phyloP scores from a whole-genome alignment of 345 rosid genomes.

The Populus euphratica region DNA sequence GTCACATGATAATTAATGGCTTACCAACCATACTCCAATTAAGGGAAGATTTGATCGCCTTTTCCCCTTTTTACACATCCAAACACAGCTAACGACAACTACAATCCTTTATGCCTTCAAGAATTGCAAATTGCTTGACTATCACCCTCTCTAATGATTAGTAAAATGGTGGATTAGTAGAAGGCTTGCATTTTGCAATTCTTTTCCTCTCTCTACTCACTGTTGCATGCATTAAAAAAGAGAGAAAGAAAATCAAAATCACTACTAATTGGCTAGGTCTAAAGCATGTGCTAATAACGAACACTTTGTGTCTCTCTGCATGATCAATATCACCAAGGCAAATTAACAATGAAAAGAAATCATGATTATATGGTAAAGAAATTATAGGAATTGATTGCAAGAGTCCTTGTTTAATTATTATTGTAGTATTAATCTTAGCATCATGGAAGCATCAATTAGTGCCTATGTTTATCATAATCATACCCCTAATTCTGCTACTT shows the following conservation, averaged over 20 bases:
- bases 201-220: background rate
- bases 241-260: background rate
- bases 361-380: constrained; percentile 15
- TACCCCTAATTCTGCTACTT: constrained; percentile 6
- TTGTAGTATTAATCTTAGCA: background rate
- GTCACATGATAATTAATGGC: too few species aligned
- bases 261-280: constrained; percentile 7
- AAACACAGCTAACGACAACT: too few species aligned
- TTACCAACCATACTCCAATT: too few species aligned
- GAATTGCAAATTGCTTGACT: too few species aligned
- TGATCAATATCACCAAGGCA: constrained; percentile 17
- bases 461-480: constrained; percentile 27
- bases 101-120: too few species aligned
- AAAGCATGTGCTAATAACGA: background rate
- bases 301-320: background rate
- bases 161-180: too few species aligned
- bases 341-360: constrained; percentile 7
- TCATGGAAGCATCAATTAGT: constrained; percentile 27
- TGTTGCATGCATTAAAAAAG: background rate
- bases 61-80: too few species aligned
- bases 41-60: too few species aligned
- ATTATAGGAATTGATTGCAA: constrained; percentile 10
- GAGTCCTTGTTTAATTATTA: background rate
- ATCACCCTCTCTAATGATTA: too few species aligned
- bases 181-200: too few species aligned